Evolutionary conservation across 2,329 filamentous ascomycete genomes (phyloP).

Genomic region (Curvularia hawaiiensis): DNA sequence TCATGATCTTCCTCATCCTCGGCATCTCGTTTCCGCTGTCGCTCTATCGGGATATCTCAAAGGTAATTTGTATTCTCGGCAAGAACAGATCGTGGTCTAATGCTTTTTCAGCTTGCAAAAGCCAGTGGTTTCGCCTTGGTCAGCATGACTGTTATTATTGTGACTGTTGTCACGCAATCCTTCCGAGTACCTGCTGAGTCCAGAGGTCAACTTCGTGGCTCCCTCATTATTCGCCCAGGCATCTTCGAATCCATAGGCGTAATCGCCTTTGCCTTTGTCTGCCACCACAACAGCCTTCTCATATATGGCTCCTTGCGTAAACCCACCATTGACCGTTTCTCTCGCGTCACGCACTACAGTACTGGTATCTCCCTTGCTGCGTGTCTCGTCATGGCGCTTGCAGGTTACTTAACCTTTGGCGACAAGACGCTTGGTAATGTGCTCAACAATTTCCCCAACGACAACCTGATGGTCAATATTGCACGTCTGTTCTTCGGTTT

Average conservation of each 20-base stretch:
- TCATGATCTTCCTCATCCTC: conserved; percentile 87
- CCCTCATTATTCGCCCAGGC: conserved; percentile 80
- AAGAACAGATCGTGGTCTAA: conserved; percentile 36
- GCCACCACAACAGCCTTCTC: conserved; percentile 92
- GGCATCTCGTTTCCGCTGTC: conserved; percentile 89
- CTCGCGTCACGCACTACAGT: conserved; percentile 90
- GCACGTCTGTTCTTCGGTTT: conserved; percentile 94
- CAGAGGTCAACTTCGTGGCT: conserved; percentile 71
- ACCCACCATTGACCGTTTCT: conserved; percentile 94
- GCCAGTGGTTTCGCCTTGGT: conserved; percentile 91
- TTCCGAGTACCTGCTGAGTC: conserved; percentile 72
- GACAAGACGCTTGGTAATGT: conserved; percentile 93
- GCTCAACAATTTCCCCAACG: conserved; percentile 92
- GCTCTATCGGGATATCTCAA: conserved; percentile 94
- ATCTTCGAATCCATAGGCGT: conserved; percentile 97
- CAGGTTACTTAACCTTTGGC: conserved; percentile 91
- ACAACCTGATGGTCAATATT: conserved; percentile 93
- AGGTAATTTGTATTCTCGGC: conserved; percentile 52
- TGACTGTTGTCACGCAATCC: conserved; percentile 86
- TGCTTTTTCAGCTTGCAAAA: conserved; percentile 75
- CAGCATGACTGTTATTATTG: conserved; percentile 89
- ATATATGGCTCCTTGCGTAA: conserved; percentile 96
- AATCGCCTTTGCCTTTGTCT: conserved; percentile 87
- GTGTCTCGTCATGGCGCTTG: conserved; percentile 84
- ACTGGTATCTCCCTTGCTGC: conserved; percentile 90